Conservation (phyloP, 352 stramenopile species). For the Phytophthora melonis region DNA sequence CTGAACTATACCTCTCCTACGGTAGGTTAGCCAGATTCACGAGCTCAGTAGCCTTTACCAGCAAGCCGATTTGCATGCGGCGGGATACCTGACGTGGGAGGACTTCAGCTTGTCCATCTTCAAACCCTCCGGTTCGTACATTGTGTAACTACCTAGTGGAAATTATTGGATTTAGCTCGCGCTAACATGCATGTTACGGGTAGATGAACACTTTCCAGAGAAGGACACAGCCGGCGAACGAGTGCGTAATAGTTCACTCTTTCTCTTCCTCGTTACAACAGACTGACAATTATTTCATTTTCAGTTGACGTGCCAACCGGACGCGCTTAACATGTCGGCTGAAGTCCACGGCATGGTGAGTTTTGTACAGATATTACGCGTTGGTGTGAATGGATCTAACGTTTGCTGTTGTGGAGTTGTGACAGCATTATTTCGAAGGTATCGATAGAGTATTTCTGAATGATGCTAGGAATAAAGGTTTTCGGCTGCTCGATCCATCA, state of each 20-base stretch:
- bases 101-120: conserved; percentile 61
- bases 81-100: conserved; percentile 47
- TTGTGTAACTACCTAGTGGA: neutral
- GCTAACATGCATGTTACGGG: neutral
- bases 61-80: conserved; percentile 48
- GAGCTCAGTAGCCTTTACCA: conserved; percentile 52
- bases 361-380: neutral
- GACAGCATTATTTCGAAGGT: conserved; percentile 47
- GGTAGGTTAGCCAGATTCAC: conserved; percentile 43
- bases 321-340: conserved; percentile 47
- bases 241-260: neutral
- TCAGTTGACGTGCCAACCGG: conserved; percentile 40
- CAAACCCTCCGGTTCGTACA: conserved; percentile 44
- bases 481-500: conserved; percentile 47
- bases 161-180: neutral
- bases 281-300: neutral
- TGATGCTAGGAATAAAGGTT: conserved; percentile 39
- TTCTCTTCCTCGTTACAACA: neutral
- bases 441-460: conserved; percentile 54
- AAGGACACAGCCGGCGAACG: conserved; percentile 14
- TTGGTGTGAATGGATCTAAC: neutral
- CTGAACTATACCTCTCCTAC: neutral
- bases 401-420: neutral
- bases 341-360: conserved; percentile 60
- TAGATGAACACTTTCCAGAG: conserved; percentile 14